Evolutionary conservation across 192 early-diverging fungal genomes (phyloP), one percentile per base, ranked within the genome.

Genomic region (Backusella circina): DNA sequence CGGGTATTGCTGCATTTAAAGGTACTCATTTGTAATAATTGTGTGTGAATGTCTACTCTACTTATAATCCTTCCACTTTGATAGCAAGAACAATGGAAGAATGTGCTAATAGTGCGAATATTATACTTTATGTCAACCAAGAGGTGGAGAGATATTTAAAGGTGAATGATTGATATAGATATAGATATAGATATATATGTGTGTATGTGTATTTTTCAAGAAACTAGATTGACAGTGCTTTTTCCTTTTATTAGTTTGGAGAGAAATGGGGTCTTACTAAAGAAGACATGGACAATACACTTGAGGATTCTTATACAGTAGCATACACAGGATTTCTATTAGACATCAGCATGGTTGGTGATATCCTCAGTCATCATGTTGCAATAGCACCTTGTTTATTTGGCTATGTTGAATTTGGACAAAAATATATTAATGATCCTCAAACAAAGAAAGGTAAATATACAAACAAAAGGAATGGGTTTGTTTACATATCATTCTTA

Each of bases 271-370:
- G 94, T 0, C 89, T 96, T 36, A 80, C 86, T 0, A 76, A 82
- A 30, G 85, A 89, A 50, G 90, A 94, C 26, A 87, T 96, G 33
- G 75, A 90, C 26, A 76, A 69, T 33, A 92, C 93, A 0, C 83
- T 82, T 37, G 95, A 96, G 79, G 92, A 90, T 66, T 86, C 86
- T 21, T 84, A 84, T 30, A 94, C 91, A 74, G 80, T 94, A 3
- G 92, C 95, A 5, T 96, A 96, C 82, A 95, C 95, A 1, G 89
- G 95, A 28, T 96, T 88, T 75, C 88, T 94, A 16, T 73, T 95
- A 35, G 95, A 96, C 41, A 87, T 88, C 33, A 92, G 84, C 21
- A 77, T 83, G 64, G 82, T 83, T 23, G 94, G 95, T n/a, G 92
- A 92, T 77, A 75, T 88, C 35, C 75, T 96, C 1, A 94, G 95